These are phyloP conservation scores for Prunus yedoensis DNA, from an alignment of 331 rosid species.

Conservation along the genomic window DNA sequence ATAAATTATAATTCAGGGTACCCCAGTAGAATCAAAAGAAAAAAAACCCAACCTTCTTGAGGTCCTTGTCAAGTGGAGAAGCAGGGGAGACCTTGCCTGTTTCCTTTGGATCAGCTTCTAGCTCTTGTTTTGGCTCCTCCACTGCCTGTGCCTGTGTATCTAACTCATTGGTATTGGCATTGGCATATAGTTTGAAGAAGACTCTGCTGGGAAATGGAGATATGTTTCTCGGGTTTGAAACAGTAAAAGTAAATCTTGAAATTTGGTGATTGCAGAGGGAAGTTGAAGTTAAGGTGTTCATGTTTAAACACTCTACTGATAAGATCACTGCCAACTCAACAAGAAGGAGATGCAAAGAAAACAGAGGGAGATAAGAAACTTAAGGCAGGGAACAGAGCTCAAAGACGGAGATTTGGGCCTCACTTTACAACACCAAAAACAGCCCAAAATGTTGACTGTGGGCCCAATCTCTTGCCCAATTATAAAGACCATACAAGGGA, in stretches of 20 bases:
- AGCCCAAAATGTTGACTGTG: too few relatives aligned
- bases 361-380: conserved; percentile 30
- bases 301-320: conserved; percentile 1
- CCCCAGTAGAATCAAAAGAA: not conserved
- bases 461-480: not conserved
- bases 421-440: too few relatives aligned
- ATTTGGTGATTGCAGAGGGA: conserved; percentile 39
- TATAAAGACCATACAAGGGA: not conserved
- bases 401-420: not conserved
- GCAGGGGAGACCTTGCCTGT: conserved; percentile 33
- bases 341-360: not conserved
- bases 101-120: conserved; percentile 28
- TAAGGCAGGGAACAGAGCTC: conserved; percentile 11
- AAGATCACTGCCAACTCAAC: not conserved
- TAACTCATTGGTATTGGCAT: conserved; percentile 60
- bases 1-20: not conserved
- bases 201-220: conserved; percentile 18
- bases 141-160: conserved; percentile 34
- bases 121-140: conserved; percentile 36
- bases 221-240: conserved; percentile 24
- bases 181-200: conserved; percentile 44
- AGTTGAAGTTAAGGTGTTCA: conserved; percentile 55
- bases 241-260: conserved; percentile 23
- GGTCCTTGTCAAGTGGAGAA: conserved; percentile 68
- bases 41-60: conserved; percentile 59